Base-by-base conservation (phyloP, 345 rosid species). In the Diplotaxis tenuifolia region DNA sequence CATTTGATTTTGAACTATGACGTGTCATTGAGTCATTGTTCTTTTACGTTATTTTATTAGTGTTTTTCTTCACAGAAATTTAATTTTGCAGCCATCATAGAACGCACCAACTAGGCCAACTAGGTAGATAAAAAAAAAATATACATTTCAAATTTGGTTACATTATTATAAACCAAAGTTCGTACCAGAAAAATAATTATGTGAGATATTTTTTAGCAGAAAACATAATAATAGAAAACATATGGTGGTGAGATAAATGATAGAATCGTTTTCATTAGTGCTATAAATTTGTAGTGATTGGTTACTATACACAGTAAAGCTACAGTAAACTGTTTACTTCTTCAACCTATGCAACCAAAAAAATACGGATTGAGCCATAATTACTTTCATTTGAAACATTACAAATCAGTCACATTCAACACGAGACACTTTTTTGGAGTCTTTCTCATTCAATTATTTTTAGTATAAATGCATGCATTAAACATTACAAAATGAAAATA, bases 1-100 rank as follows among this genome's bases (percentile, higher is more conserved):
- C 38, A 28, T 75, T 68, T 75, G 49, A 38, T 27, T 68, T 68
- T 40, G 27, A n/a, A 8, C 9, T 53, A 12, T 62, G 74, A 68
- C 74, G 70, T 75, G 74, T 31, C 79, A 75, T 1, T 68, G 64
- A 68, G 15, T 36, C 65, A 68, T 25, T 66, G 4, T 3, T 23
- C 0, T 21, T 40, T 50, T 9, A 4, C 15, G 32, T 32, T 0
- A 7, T 4, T 32, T 49, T 47, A 7, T 15, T 40, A n/a, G 4
- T 12, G 12, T 50, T 61, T 36, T 14, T 58, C 3, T 58, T 58
- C 21, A 42, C 27, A 0, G 12, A 9, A 60, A 14, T 19, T 61
- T 9, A 62, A 12, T 38, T 22, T 21, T 0, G 34, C 21, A 40
- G 54, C 65, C 32, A 70, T 53, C 21, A 70, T 42, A 40, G 4